These are phyloP conservation scores for Lactarius hengduanensis DNA, from an alignment of 768 basidiomycete species.

Conservation along the genomic window DNA sequence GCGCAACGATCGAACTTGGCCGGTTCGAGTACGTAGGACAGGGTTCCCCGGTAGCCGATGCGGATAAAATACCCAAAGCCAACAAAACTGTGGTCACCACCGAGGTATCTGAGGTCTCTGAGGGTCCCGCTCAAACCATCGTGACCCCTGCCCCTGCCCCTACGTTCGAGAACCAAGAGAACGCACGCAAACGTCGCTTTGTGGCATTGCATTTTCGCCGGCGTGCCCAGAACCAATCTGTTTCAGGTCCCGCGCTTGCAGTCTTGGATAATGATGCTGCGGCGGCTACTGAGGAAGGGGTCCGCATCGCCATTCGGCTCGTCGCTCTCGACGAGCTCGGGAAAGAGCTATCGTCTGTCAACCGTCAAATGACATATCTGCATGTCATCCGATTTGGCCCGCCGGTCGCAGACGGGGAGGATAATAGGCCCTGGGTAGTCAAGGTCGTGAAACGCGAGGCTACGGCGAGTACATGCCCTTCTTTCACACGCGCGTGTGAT, in stretches of 20 bases:
- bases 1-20: conserved; percentile 76
- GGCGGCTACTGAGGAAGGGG: conserved; percentile 38
- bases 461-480: conserved; percentile 46
- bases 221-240: conserved; percentile 43
- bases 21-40: conserved; percentile 52
- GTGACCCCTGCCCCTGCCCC: conserved; percentile 31
- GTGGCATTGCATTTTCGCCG: conserved; percentile 67
- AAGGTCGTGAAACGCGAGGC: conserved; percentile 93
- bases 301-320: conserved; percentile 75
- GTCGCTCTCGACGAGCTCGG: conserved; percentile 80
- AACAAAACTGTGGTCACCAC: conserved; percentile 11
- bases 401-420: conserved; percentile 35
- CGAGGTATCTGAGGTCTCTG: conserved; percentile 14
- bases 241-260: conserved; percentile 75
- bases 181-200: conserved; percentile 51
- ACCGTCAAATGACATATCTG: conserved; percentile 88
- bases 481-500: conserved; percentile 5
- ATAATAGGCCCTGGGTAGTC: conserved; percentile 82
- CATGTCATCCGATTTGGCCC: conserved; percentile 75
- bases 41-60: neutral
- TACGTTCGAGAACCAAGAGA: conserved; percentile 31
- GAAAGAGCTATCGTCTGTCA: conserved; percentile 60
- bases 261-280: conserved; percentile 67
- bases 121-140: conserved; percentile 3
- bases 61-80: neutral